Base-by-base conservation (phyloP, 345 rosid genomes). In the Xanthoceras sorbifolium region DNA sequence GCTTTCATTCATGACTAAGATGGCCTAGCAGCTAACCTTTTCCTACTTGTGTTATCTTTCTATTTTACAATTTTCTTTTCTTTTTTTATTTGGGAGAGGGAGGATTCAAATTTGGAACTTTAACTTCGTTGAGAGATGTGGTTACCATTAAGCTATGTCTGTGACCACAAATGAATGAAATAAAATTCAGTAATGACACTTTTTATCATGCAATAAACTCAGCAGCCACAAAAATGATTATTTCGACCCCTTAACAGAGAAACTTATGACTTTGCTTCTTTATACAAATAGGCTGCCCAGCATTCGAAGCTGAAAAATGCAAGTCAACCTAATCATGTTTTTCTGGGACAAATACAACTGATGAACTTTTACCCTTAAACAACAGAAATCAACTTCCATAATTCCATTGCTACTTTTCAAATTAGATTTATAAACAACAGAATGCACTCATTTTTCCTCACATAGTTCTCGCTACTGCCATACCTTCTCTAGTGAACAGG, bases 31-130 rank as follows among this genome's bases (percentile, higher is more conserved):
- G 28, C 69, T 69, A 60, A 22, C 34, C 6, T 4, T 32, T 68
- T 68, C 15, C 50, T 26, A 17, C 22, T 17, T 59, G 36, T 46
- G 34, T 71, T 72, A 23, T 50, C 22, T 57, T 72, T 57, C 14
- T 72, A 15, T 34, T 22, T 57, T 72, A 72, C 73, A 15, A 57
- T 23, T 72, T 23, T 57, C 64, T n/a, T n/a, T n/a, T n/a, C n/a
- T n/a, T n/a, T n/a, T n/a, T n/a, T n/a, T n/a, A n/a, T n/a, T n/a
- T n/a, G n/a, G n/a, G n/a, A n/a, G n/a, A n/a, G n/a, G n/a, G n/a
- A n/a, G n/a, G n/a, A n/a, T n/a, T n/a, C n/a, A n/a, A n/a, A n/a
- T n/a, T n/a, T n/a, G n/a, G n/a, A n/a, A n/a, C n/a, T n/a, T n/a
- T n/a, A n/a, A n/a, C n/a, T n/a, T n/a, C n/a, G n/a, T n/a, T n/a